phyloP scores from a whole-genome alignment of 2,329 filamentous ascomycete species.

The Diplodia mutila region DNA sequence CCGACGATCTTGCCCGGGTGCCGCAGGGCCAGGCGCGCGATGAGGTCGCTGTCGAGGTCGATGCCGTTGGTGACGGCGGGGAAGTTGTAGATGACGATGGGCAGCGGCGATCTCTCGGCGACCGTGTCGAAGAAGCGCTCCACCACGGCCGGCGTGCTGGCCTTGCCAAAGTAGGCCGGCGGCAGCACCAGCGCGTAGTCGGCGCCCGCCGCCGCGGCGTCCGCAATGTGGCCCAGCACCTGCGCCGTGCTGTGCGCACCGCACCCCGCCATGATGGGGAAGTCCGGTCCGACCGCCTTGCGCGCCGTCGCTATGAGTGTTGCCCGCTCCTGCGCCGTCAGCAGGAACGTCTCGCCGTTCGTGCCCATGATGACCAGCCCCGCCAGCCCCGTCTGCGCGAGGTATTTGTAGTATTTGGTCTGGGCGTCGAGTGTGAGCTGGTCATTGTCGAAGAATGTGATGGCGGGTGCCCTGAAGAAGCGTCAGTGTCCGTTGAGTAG shows the following conservation, averaged over 20 bases:
- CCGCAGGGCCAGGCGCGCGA: slow-evolving; percentile 57
- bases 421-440: slow-evolving; percentile 48
- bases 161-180: slow-evolving; percentile 51
- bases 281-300: slow-evolving; percentile 47
- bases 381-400: slow-evolving; percentile 47
- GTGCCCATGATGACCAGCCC: slow-evolving; percentile 53
- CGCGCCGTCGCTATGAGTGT: slow-evolving; percentile 46
- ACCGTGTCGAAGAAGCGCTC: slow-evolving; percentile 52
- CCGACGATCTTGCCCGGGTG: slow-evolving; percentile 67
- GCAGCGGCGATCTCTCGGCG: slow-evolving; percentile 63
- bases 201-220: slow-evolving; percentile 48
- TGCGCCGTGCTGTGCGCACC: slow-evolving; percentile 50
- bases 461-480: slow-evolving; percentile 38
- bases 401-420: slow-evolving; percentile 50
- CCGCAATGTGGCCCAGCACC: slow-evolving; percentile 48
- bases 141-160: slow-evolving; percentile 48
- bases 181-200: slow-evolving; percentile 51
- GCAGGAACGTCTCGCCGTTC: slow-evolving; percentile 52
- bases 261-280: slow-evolving; percentile 51
- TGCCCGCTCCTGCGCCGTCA: slow-evolving; percentile 49
- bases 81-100: slow-evolving; percentile 74
- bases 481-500: background rate
- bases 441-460: slow-evolving; percentile 51
- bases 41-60: slow-evolving; percentile 69
- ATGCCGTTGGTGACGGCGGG: slow-evolving; percentile 68